Conservation (phyloP, 78 protist genomes). For the Dictyostelium intermedium region DNA sequence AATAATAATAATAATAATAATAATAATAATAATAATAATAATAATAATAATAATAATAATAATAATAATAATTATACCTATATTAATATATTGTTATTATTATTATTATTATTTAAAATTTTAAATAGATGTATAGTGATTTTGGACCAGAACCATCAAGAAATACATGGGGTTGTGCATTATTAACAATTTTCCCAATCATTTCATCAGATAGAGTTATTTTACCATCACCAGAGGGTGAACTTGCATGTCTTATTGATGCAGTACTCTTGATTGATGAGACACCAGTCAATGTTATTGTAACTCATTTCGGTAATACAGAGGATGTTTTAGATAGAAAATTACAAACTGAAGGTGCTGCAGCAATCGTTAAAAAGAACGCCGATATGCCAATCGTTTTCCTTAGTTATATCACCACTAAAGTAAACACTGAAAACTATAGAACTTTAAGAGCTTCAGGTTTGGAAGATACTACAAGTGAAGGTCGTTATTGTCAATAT, state of each 20-base stretch:
- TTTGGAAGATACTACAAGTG: slow-evolving; percentile 51
- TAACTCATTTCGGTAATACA: slow-evolving; percentile 74
- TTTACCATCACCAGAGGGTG: slow-evolving; percentile 79
- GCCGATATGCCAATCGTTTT: slow-evolving; percentile 63
- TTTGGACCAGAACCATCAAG: slow-evolving; percentile 70
- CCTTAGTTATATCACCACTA: slow-evolving; percentile 56
- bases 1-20: no score
- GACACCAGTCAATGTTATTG: slow-evolving; percentile 40
- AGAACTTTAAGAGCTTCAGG: slow-evolving; percentile 38
- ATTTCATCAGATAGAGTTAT: slow-evolving; percentile 48
- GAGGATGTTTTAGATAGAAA: slow-evolving; percentile 63
- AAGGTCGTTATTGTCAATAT: slow-evolving; percentile 71
- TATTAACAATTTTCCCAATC: slow-evolving; percentile 65
- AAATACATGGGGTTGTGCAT: slow-evolving; percentile 79
- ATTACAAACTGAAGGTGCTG: slow-evolving; percentile 71
- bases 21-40: no score
- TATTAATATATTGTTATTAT: no score
- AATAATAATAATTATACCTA: no score
- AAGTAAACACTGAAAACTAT: slow-evolving; percentile 49
- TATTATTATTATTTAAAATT: not conserved
- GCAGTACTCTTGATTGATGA: slow-evolving; percentile 28
- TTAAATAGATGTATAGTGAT: slow-evolving; percentile 55
- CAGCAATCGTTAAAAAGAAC: slow-evolving; percentile 37
- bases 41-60: no score
- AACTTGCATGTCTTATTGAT: slow-evolving; percentile 69